A percentile compares a stretch with the other conserved stretches of the same genome.
These are phyloP conservation scores for Streptanthus diversifolius DNA, from an alignment of 345 rosid species.

Conservation along the genomic window DNA sequence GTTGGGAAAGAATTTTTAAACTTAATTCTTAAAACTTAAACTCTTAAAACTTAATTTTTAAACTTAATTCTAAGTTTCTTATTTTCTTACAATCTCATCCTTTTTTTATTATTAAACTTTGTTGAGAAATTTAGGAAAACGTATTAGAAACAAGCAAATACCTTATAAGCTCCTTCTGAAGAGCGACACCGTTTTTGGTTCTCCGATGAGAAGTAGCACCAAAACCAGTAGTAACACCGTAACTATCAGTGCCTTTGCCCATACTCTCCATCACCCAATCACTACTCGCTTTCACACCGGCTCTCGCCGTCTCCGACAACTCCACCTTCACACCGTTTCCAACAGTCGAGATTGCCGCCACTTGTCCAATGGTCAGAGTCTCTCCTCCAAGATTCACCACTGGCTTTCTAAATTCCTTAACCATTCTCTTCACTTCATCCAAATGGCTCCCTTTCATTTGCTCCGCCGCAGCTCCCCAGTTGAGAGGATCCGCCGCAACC, in stretches of 20 bases:
- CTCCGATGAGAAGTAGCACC: conserved; percentile 74
- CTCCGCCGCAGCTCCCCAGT: conserved; percentile 70
- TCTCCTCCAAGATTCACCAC: conserved; percentile 65
- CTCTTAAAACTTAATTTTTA: too few relatives aligned
- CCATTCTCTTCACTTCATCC: conserved; percentile 78
- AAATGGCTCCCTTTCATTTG: conserved; percentile 79
- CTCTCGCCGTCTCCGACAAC: conserved; percentile 50
- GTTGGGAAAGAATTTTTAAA: too few relatives aligned
- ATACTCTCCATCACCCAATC: conserved; percentile 86
- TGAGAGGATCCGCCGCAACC: conserved; percentile 49
- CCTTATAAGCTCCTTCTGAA: conserved; percentile 76
- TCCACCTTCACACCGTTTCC: conserved; percentile 44
- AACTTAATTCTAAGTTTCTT: too few relatives aligned
- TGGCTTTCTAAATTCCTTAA: conserved; percentile 57
- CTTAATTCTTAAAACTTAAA: too few relatives aligned
- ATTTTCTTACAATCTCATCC: too few relatives aligned
- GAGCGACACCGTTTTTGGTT: conserved; percentile 67
- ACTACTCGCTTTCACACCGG: conserved; percentile 67
- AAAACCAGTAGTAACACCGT: conserved; percentile 75
- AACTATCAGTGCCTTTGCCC: conserved; percentile 67
- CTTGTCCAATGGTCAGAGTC: conserved; percentile 77
- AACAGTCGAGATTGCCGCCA: conserved; percentile 46
- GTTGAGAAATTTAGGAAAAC: too few relatives aligned
- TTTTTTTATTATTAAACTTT: too few relatives aligned
- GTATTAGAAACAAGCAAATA: conserved; percentile 11